A percentile compares a stretch with the other conserved stretches of the same genome.
phyloP scores from a whole-genome alignment of 805 yeast species.

The Lipomyces kockii region DNA sequence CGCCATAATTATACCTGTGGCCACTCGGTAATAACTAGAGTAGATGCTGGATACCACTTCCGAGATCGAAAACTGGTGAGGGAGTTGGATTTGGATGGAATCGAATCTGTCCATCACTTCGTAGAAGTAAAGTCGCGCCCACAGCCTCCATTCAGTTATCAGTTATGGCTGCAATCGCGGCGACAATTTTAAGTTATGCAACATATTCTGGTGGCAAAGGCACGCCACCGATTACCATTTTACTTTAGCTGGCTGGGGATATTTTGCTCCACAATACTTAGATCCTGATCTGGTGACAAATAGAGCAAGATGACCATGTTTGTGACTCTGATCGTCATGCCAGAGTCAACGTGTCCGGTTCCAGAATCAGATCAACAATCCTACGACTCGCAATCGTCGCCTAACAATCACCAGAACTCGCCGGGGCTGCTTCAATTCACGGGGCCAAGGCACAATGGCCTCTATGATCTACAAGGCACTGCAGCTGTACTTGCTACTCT shows the following conservation, averaged over 20 bases:
- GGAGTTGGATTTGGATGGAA: background rate
- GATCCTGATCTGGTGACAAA: too few species aligned
- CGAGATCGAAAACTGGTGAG: background rate
- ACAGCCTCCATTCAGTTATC: background rate
- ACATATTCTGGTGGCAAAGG: background rate
- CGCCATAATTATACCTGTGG: background rate
- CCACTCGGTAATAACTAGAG: background rate
- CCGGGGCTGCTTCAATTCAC: background rate
- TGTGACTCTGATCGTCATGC: background rate
- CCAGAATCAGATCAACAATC: background rate
- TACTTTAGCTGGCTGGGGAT: background rate
- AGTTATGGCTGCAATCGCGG: background rate
- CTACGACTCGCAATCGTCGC: background rate
- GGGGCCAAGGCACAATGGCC: background rate
- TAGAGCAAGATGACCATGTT: background rate
- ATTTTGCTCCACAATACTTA: background rate
- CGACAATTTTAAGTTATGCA: background rate
- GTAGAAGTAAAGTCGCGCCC: too few species aligned
- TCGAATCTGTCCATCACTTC: background rate
- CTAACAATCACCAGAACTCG: background rate
- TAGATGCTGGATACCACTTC: background rate
- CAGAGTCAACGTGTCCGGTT: background rate
- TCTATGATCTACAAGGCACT: background rate
- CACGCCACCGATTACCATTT: background rate
- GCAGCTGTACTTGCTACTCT: background rate